Conservation (phyloP, 345 rosid species). For the Trapa bicornis region DNA sequence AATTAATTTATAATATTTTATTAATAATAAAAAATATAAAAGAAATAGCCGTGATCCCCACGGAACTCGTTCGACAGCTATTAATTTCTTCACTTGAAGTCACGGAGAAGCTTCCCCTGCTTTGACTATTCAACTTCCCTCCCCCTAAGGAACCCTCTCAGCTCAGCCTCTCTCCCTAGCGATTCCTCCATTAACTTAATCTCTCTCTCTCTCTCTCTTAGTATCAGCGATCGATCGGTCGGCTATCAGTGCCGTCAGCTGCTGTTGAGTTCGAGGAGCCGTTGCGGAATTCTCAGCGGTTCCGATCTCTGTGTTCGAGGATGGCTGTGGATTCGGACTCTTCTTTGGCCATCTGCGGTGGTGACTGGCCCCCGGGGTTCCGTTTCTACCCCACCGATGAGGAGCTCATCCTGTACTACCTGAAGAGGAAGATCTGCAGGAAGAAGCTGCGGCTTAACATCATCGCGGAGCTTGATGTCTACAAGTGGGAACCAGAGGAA, state of each 20-base stretch:
- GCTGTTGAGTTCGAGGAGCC: not conserved
- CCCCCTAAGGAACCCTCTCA: not conserved
- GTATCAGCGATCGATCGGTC: not conserved
- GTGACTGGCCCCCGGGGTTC: conserved; percentile 80
- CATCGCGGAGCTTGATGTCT: conserved; percentile 67
- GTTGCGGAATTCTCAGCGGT: not conserved
- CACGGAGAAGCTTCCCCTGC: conserved; percentile 2
- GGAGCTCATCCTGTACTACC: conserved; percentile 60
- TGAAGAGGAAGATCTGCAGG: conserved; percentile 71
- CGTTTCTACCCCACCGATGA: conserved; percentile 93
- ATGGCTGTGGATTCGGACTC: conserved; percentile 19
- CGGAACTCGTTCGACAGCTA: too few relatives aligned
- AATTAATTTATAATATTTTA: too few relatives aligned
- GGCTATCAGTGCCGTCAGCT: not conserved
- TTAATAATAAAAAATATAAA: too few relatives aligned
- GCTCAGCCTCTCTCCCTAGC: not conserved
- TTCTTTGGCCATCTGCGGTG: conserved; percentile 9
- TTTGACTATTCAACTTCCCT: conserved; percentile 1
- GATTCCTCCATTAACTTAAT: not conserved
- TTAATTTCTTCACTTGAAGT: not conserved
- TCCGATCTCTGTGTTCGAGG: not conserved
- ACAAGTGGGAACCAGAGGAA: conserved; percentile 92
- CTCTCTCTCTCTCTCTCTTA: too few relatives aligned
- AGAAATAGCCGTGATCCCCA: too few relatives aligned
- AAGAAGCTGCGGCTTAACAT: conserved; percentile 39